Percentiles rank a stretch among this genome's conserved stretches.
Conservation (phyloP, 139 green algal species). For the Chara braunii region DNA sequence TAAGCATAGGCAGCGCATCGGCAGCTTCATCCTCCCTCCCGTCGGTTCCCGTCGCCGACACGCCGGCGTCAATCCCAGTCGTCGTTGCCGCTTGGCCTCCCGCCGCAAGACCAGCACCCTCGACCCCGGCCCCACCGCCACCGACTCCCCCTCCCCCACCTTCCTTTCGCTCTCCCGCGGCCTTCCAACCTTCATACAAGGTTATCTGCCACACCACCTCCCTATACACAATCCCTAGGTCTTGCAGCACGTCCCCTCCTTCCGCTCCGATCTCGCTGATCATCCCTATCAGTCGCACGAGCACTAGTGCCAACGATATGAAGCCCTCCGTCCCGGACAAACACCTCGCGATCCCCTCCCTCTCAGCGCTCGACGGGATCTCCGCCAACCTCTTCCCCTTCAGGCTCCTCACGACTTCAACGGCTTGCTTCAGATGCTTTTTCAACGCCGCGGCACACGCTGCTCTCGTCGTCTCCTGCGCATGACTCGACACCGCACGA, state of each 20-base stretch:
- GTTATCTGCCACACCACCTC: constrained; percentile 29
- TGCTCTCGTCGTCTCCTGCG: no score
- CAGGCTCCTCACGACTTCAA: no score
- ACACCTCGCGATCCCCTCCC: not conserved
- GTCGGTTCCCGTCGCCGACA: no score
- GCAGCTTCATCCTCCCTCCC: no score
- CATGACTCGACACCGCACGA: no score
- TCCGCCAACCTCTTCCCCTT: not conserved
- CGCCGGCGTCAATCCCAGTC: no score
- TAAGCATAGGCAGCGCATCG: no score
- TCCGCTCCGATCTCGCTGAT: constrained; percentile 12
- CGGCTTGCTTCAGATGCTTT: constrained; percentile 16
- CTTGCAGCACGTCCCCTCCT: constrained; percentile 16
- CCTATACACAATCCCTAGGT: constrained; percentile 11
- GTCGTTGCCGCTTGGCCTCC: no score
- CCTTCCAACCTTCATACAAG: constrained; percentile 7
- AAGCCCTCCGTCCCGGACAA: no score
- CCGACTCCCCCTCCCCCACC: not conserved
- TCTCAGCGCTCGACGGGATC: not conserved
- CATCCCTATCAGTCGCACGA: constrained; percentile 13
- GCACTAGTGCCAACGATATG: constrained; percentile 4
- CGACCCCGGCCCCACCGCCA: no score
- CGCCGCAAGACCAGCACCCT: no score
- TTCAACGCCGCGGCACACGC: not conserved
- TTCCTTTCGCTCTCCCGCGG: not conserved